Evolutionary conservation across 345 rosid genomes (phyloP), one percentile per base, ranked within the genome.

Genomic region (Acer negundo): DNA sequence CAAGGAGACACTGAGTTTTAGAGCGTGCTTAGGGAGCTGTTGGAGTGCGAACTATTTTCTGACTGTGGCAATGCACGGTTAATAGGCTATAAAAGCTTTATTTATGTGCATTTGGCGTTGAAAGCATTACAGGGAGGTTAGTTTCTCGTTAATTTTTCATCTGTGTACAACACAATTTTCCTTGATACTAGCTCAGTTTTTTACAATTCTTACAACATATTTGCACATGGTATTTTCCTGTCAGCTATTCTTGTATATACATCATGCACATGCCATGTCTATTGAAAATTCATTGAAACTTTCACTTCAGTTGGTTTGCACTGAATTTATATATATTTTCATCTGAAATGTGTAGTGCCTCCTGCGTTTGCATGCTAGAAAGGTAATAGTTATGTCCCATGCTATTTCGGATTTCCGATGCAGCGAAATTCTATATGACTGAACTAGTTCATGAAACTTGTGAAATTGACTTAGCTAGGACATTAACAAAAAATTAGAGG

Each of bases 1-100:
- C 80, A 15, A 87, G 84, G 80, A 89, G 90, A 82, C 87, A 84
- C 28, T 87, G 88, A 88, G 49, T 58, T 31, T 70, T 46, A 9
- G 16, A 61, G 67, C 13, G 47, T 56, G 16, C 1, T 70, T 4
- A 63, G 51, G 65, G 53, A 31, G 73, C 20, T 47, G 69, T 64
- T 35, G 23, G 7, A 0, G 62, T 47, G 23, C 16, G 1, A 46
- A 16, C 10, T 46, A 40, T 4, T 31, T 2, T n/a, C 19, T 26
- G 13, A 67, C 69, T 5, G 77, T 28, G 13, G 26, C 24, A 26
- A 46, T 22, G 59, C 19, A 35, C 24, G 8, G 7, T 23, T 63
- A 24, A 16, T 26, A 17, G 23, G 67, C 19, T 7, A 20, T 38
- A 49, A 12, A 20, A 46, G 56, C 67, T 22, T 49, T 73, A 35